These are phyloP conservation scores for Albugo laibachii DNA, from an alignment of 352 stramenopile species.

Conservation along the genomic window DNA sequence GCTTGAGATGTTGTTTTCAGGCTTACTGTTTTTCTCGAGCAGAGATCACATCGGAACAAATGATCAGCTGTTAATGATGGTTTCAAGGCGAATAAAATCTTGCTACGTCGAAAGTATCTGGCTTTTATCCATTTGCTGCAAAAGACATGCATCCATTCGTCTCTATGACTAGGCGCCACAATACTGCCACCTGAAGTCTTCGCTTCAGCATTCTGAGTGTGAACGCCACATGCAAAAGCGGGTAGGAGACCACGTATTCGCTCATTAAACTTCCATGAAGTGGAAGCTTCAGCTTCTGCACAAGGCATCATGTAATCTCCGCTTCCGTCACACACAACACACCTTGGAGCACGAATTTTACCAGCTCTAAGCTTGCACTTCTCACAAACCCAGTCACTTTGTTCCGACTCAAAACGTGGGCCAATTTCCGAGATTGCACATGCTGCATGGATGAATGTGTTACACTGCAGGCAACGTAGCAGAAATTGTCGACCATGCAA, in stretches of 20 bases:
- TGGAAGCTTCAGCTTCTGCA: constrained; percentile 3
- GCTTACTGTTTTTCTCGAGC: neutral
- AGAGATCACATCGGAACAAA: constrained; percentile 39
- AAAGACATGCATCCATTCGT: constrained; percentile 58
- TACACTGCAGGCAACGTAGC: constrained; percentile 74
- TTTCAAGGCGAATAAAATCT: constrained; percentile 30
- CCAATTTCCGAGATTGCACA: constrained; percentile 61
- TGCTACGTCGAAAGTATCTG: constrained; percentile 38
- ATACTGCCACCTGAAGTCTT: neutral
- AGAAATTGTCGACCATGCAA: constrained; percentile 26
- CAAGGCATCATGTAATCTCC: constrained; percentile 73
- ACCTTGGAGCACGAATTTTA: constrained; percentile 16
- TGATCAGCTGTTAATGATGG: constrained; percentile 10
- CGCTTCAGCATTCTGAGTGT: neutral
- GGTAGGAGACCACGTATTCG: neutral
- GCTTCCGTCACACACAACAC: constrained; percentile 37
- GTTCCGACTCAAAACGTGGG: constrained; percentile 25
- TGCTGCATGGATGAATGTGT: constrained; percentile 58
- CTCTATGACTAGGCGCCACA: constrained; percentile 3
- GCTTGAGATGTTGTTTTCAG: neutral
- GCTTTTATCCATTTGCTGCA: constrained; percentile 57
- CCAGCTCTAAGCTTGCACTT: constrained; percentile 32
- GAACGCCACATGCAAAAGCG: neutral
- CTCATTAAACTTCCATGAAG: neutral
- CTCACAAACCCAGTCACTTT: constrained; percentile 77